Base-by-base conservation (phyloP, 2,329 filamentous ascomycete genomes). In the Alternaria sp. region DNA sequence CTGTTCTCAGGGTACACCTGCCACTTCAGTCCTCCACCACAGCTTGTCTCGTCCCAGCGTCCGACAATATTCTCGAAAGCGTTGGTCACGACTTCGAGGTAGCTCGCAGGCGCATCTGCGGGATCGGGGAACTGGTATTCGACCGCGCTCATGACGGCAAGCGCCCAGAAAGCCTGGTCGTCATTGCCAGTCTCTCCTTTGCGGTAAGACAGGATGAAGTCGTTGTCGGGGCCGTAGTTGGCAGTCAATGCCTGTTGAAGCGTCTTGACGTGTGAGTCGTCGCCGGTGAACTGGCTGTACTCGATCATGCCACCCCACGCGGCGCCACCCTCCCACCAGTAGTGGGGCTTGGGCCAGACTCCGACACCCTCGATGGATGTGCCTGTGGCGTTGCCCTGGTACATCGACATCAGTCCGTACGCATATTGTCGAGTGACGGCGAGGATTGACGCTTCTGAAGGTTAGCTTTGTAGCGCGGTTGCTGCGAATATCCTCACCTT, bases 1-100 rank as follows among this genome's bases (percentile, higher is more conserved):
- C 89, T 89, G 76, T 96, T 95, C 71, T 86, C 87, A 1, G 86
- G 81, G 77, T 90, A 94, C 69, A 97, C 93, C 82, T 97, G 93
- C 92, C 92, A 95, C 60, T 88, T 85, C 50, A 96, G 81, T 5
- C 93, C 93, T 64, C 93, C 93, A 25, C 84, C 85, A 73, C 93
- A 96, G 43, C 82, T 80, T 0, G 83, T 81, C 0, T 81, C 84
- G 75, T 94, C 89, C 93, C 93, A 96, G 49, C 93, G 87, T 21
- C 79, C 79, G 6, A 84, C 85, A 73, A 93, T 90, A 46, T 86
- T 86, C 76, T 93, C 89, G 85, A 92, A 96, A 30, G 92, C 87
- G 67, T 91, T 92, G 70, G 86, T 84, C 8, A 87, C 87, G 25
- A 96, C 84, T 23, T 90, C 82, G 17, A 92, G 82, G 88, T 90